Percentiles rank a stretch among this genome's conserved stretches.
phyloP scores from a whole-genome alignment of 306 rosid genomes.

The Lathyrus tuberosus region DNA sequence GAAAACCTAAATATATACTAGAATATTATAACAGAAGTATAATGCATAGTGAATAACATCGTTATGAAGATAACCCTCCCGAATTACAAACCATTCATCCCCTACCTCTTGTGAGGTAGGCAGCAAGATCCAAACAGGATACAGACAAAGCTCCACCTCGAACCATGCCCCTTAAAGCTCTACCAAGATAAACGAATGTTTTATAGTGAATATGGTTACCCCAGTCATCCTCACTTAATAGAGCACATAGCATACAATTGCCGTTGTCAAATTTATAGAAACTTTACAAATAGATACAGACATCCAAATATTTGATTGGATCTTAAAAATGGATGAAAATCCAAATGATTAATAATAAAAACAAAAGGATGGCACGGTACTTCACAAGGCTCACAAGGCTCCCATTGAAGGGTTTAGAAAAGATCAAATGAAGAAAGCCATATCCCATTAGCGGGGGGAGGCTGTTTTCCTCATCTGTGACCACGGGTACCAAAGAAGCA shows the following conservation, averaged over 20 bases:
- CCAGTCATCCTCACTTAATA: slow-evolving; percentile 50
- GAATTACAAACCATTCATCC: slow-evolving; percentile 54
- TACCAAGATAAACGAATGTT: slow-evolving; percentile 78
- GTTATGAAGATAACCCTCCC: slow-evolving; percentile 58
- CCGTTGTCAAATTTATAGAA: slow-evolving; percentile 31
- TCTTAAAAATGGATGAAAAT: slow-evolving; percentile 2
- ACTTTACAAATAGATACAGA: slow-evolving; percentile 9
- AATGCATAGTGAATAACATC: slow-evolving; percentile 39
- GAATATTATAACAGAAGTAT: slow-evolving; percentile 36
- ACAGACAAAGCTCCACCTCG: slow-evolving; percentile 77
- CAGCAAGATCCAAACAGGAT: slow-evolving; percentile 82
- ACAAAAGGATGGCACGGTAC: slow-evolving; percentile 14
- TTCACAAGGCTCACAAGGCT: slow-evolving; percentile 27
- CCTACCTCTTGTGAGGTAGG: slow-evolving; percentile 88
- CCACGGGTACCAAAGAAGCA: slow-evolving; percentile 10
- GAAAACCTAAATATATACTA: slow-evolving; percentile 43
- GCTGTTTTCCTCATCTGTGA: slow-evolving; percentile 3
- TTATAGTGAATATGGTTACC: slow-evolving; percentile 59
- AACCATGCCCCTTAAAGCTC: slow-evolving; percentile 70
- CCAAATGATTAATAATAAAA: slow-evolving; percentile 10
- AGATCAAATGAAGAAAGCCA: slow-evolving; percentile 18
- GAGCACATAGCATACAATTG: slow-evolving; percentile 40
- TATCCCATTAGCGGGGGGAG: slow-evolving; percentile 5
- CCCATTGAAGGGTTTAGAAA: slow-evolving; percentile 9
- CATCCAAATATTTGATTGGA: slow-evolving; percentile 24